Base-by-base conservation (phyloP, 2,329 filamentous ascomycete genomes). In the Colletotrichum truncatum region DNA sequence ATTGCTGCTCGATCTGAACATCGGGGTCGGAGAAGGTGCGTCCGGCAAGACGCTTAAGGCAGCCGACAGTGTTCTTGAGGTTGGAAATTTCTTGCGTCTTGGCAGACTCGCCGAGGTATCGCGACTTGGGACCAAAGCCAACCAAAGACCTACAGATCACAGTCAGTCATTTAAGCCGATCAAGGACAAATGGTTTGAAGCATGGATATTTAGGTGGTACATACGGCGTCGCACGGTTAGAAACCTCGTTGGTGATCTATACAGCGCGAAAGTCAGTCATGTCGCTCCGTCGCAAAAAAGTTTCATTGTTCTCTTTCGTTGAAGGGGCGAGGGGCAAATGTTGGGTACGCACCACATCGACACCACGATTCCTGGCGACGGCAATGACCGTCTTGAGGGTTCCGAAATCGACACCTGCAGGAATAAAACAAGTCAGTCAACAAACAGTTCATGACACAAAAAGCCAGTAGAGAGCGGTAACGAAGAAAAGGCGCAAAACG, bases 61-160 rank as follows among this genome's bases (percentile, higher is more conserved):
- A 94, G 79, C 89, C 86, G 82, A 99, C 93, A 72, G 96, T 99
- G 88, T 99, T 99, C 87, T 98, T 99, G 76, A 98, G 89, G 87
- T 99, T 99, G 76, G 95, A 97, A 78, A 97, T 97, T 84, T 99
- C 96, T 84, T 98, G 95, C 72, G 95, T 98, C 89, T 98, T 98
- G 72, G 96, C 96, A 63, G 93, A 82, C 85, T 99, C 96, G 71
- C 96, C 96, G 70, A 99, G 88, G 79, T 97, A 97, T 84, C 96
- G 92, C 80, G 88, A 90, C 84, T 97, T 97, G 78, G 93, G 91
- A 66, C 94, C 93, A 81, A 99, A 99, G 75, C 93, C 94, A 74
- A 99, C 96, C 71, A 99, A 86, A 68, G 96, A 94, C 68, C 94
- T 97, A 75, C 59, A 49, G 41, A 46, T 51, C n/a, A 53, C 49